phyloP scores from a whole-genome alignment of 129 eudicot genomes.

The Escallonia herrerae region DNA sequence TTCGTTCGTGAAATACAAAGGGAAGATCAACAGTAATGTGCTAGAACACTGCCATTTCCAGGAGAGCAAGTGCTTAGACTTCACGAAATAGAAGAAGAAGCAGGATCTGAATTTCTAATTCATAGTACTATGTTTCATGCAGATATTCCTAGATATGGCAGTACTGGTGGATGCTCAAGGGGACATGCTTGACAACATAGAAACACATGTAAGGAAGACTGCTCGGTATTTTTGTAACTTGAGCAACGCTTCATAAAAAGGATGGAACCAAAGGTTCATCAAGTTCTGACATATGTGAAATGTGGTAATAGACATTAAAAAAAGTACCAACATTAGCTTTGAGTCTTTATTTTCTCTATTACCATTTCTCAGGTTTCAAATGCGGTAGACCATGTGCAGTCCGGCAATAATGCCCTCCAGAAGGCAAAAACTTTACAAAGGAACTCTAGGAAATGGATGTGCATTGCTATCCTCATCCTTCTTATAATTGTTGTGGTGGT shows the following conservation, averaged over 20 bases:
- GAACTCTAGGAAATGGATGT: constrained; percentile 92
- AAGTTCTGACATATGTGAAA: no score
- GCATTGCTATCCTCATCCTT: constrained; percentile 70
- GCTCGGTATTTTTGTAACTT: no score
- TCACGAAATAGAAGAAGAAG: background rate
- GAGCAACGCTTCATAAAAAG: no score
- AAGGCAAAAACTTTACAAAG: constrained; percentile 72
- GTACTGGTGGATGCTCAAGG: constrained; percentile 96
- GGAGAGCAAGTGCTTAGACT: no score
- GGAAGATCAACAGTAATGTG: no score
- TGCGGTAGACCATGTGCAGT: constrained; percentile 93
- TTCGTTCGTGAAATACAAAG: no score
- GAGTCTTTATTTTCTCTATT: no score
- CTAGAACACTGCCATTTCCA: background rate
- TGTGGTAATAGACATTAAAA: no score
- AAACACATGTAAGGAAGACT: constrained; percentile 58
- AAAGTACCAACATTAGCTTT: no score
- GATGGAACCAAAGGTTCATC: no score
- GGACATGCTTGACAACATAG: constrained; percentile 89
- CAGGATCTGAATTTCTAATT: background rate
- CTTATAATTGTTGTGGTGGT: constrained; percentile 59
- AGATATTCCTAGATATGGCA: constrained; percentile 93
- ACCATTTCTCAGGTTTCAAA: constrained; percentile 46
- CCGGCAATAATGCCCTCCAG: constrained; percentile 74
- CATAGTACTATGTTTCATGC: constrained; percentile 13